Base-by-base conservation (phyloP, 116 monocot species). In the Papilionanthe hybrid region DNA sequence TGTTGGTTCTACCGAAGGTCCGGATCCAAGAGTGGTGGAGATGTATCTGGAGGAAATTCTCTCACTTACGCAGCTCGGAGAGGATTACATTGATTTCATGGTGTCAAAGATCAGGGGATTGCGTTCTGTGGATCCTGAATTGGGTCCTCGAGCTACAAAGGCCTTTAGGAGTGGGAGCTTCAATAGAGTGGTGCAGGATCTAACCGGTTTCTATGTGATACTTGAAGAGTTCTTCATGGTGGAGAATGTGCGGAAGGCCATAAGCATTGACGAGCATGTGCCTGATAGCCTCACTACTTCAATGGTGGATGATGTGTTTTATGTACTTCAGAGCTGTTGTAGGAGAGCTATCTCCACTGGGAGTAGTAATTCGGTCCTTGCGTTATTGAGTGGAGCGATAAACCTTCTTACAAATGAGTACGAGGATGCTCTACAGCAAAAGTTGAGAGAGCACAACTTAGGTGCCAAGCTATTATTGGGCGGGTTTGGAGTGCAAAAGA, bases 181-280 rank as follows among this genome's bases (percentile, higher is more conserved):
- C 76, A 94, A 81, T 55, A 80, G 86, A 66, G 80, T 87, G 47
- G 88, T 94, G 81, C 95, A 99, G 83, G 95, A 99, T 75, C 81
- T 99, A 5, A 99, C 90, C 23, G 99, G 93, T n/a, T 99, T 94
- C 73, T 99, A 99, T 77, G 89, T 99, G 78, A 89, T 99, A 75
- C 79, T 93, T 7, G 99, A 98, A 81, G 99, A 94, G 81, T 99
- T 94, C 83, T 99, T 95, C 81, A 94, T 99, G 99, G 93, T 95
- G 76, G 99, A 99, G 85, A 99, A 99, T 86, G 95, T 99, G 53
- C 86, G 94, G 82, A 99, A 99, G 86, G 99, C 95, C 0, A 95
- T 99, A 18, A 82, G 42, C 28, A 99, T 99, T 42, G 95, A 99
- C 67, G 99, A 99, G 85, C 86, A 85, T 42, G 89, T 85, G 48